phyloP scores from a whole-genome alignment of 2,329 filamentous ascomycete genomes.

The Fulvia fulva region DNA sequence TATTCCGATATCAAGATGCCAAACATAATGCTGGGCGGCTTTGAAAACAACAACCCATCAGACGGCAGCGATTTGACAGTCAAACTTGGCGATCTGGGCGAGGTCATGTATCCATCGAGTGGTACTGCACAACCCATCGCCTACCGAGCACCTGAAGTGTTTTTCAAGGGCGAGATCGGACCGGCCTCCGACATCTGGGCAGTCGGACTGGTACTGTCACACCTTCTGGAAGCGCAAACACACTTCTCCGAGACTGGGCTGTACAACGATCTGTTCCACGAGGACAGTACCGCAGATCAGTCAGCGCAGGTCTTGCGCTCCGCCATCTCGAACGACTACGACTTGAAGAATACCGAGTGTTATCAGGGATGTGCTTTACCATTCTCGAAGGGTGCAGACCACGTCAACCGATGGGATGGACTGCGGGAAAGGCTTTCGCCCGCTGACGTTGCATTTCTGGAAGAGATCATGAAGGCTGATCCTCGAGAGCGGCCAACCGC shows the following conservation, averaged over 20 bases:
- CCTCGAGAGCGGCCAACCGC: conserved; percentile 26
- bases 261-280: conserved; percentile 24
- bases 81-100: conserved; percentile 29
- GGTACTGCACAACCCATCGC: conserved; percentile 28
- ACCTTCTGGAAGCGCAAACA: conserved; percentile 28
- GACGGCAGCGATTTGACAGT: conserved; percentile 19
- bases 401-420: conserved; percentile 26
- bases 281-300: conserved; percentile 14
- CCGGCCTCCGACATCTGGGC: conserved; percentile 29
- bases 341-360: conserved; percentile 21
- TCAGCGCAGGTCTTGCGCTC: conserved; percentile 18
- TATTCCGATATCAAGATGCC: conserved; percentile 31
- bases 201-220: conserved; percentile 28
- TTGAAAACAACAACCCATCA: conserved; percentile 13
- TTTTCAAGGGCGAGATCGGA: conserved; percentile 27
- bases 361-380: conserved; percentile 24
- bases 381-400: conserved; percentile 7
- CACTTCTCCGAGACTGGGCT: conserved; percentile 25
- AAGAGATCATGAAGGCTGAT: conserved; percentile 25
- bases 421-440: conserved; percentile 13
- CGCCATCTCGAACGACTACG: conserved; percentile 28
- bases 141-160: conserved; percentile 30
- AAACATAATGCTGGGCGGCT: conserved; percentile 30
- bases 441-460: conserved; percentile 24
- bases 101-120: conserved; percentile 25